Evolutionary conservation across 2,329 filamentous ascomycete species (phyloP).

Genomic region (Rhynchosporium agropyri): DNA sequence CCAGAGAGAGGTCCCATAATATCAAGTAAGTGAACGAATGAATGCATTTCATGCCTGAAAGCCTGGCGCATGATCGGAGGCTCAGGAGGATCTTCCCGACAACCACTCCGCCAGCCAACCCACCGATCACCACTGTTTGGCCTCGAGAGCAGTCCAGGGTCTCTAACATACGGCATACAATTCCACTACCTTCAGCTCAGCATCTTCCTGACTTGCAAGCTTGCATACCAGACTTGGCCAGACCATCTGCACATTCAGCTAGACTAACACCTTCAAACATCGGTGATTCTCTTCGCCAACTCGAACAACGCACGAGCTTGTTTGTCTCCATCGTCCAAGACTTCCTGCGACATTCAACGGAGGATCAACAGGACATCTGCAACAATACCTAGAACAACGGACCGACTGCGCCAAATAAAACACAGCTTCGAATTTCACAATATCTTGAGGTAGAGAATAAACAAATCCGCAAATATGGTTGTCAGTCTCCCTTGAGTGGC

Average conservation of each 20-base stretch:
- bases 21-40: too few relatives aligned
- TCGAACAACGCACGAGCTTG: constrained; percentile 8
- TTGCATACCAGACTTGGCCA: not conserved
- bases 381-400: constrained; percentile 16
- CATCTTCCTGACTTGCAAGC: constrained; percentile 6
- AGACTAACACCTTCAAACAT: not conserved
- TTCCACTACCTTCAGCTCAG: not conserved
- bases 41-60: not conserved
- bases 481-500: constrained; percentile 40
- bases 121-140: not conserved
- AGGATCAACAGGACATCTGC: constrained; percentile 7
- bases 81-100: not conserved
- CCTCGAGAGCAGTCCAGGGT: not conserved
- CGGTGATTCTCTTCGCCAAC: not conserved
- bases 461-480: constrained; percentile 44
- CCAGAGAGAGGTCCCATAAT: too few relatives aligned
- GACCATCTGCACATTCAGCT: constrained; percentile 12
- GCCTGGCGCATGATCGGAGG: constrained; percentile 7
- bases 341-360: constrained; percentile 13
- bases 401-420: constrained; percentile 13
- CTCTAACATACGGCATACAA: too few relatives aligned
- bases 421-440: not conserved
- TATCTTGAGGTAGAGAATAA: not conserved
- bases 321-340: constrained; percentile 17
- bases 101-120: not conserved